These are phyloP conservation scores for Ganoderma meredithae DNA, from an alignment of 1,284 basidiomycete species.

Conservation along the genomic window DNA sequence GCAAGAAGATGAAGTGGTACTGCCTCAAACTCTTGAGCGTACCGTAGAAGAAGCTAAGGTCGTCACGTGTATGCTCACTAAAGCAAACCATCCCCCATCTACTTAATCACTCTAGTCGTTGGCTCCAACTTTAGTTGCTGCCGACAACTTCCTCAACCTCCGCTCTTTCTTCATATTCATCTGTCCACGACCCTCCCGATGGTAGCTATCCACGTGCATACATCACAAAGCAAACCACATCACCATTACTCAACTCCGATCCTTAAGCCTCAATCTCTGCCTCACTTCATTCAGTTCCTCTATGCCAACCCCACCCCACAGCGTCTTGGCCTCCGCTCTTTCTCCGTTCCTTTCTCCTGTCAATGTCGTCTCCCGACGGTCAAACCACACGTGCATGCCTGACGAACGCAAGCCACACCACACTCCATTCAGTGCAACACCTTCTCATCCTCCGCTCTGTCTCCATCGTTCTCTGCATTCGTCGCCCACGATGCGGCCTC, in stretches of 20 bases:
- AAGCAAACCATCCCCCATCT: not conserved
- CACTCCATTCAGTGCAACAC: not conserved
- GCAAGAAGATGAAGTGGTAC: not conserved
- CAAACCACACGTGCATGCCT: not conserved
- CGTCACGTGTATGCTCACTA: not conserved
- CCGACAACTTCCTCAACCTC: not conserved
- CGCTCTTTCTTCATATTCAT: not conserved
- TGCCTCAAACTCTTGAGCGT: not conserved
- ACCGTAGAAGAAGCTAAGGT: not conserved
- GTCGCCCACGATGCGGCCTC: not conserved
- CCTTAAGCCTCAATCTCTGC: not conserved
- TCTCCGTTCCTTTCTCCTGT: not conserved
- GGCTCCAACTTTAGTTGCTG: not conserved
- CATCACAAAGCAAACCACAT: not conserved
- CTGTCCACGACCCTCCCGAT: not conserved
- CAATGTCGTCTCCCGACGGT: not conserved
- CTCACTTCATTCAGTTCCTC: not conserved
- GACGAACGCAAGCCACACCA: not conserved
- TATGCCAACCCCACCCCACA: not conserved
- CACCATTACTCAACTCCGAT: not conserved
- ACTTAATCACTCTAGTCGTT: not conserved
- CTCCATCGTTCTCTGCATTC: not conserved
- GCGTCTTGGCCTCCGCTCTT: not conserved
- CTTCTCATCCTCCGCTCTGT: conserved; percentile 5
- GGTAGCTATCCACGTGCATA: not conserved